Evolutionary conservation across 2,329 filamentous ascomycete genomes (phyloP), one percentile per base, ranked within the genome.

Genomic region (Microascus cirrosus): DNA sequence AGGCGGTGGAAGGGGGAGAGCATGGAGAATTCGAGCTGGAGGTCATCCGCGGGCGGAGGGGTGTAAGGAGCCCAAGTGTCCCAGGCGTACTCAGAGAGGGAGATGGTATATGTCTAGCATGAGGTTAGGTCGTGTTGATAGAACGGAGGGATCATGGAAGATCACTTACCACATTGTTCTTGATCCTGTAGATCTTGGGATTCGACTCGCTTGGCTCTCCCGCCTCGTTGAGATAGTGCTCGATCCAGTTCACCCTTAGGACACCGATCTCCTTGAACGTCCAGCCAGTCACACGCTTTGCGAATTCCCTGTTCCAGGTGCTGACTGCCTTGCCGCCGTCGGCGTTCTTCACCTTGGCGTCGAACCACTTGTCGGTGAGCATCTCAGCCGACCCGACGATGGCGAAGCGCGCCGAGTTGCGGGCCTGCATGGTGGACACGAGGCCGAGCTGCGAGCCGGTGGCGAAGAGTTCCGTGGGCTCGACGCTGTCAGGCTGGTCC

Each of bases 1-100:
- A 97, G 80, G 50, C 94, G 92, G 76, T 96, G 87, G 83, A 96
- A 97, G 59, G 94, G 93, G 1, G 93, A 96, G 53, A 99, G 87
- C 94, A 97, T 99, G 76, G 86, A 92, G 78, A 97, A 96, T 73
- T 99, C 94, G 61, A 99, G 89, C 73, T 99, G 94, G 36, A 99
- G 69, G 32, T 77, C 79, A 69, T 99, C 94, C 61, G 74, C 78
- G 10, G 78, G 68, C 24, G 90, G 85, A 22, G 88, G 77, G 48
- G 76, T 77, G 74, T 91, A 96, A 53, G 92, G 88, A 6, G 77
- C 73, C 77, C 86, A 95, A 68, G 84, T 81, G 70, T 89, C 83
- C 75, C 84, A 85, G 55, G 74, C 73, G 71, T 90, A 96, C 72
- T 96, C 91, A 28, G 92, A 96, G 57, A 99, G 67, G 62, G 93